Evolutionary conservation across 2,329 filamentous ascomycete genomes (phyloP), one percentile per base, ranked within the genome.

Genomic region (Alternaria triticina): DNA sequence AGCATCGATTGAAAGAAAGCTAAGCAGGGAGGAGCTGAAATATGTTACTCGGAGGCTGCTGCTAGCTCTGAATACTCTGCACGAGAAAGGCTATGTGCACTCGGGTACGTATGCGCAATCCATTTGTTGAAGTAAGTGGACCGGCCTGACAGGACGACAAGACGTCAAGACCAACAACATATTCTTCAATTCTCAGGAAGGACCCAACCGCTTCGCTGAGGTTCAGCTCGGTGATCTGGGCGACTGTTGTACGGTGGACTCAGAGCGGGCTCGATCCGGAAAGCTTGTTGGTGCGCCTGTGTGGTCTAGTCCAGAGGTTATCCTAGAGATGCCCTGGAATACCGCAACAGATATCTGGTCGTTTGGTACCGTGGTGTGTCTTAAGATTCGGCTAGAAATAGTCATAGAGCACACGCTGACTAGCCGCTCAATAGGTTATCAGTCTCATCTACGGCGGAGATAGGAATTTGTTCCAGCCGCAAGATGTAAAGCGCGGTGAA

Each of bases 271-370:
- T n/a, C 68, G 62, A 50, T 69, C 74, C 43, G 66, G 70, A n/a
- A 70, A 72, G 13, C 2, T 63, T 50, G 78, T 82, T 10, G 80
- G 79, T 60, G 71, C 79, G 33, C 66, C 76, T 23, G 77, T 82
- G 36, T 82, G 76, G 65, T 65, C 78, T 60, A 82, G 79, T 56
- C 79, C 79, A 58, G 77, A 82, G 68, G 71, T 76, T 20, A 46
- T 71, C 12, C 27, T 73, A 36, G 66, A 70, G 56, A 10, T 68
- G 51, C 62, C 64, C 51, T 82, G 79, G 78, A 79, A 77, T 47
- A 77, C 74, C 43, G 70, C 80, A 22, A 75, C 77, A 46, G 79
- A 82, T 58, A 81, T 82, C 63, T 82, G 79, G 78, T 82, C 79
- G 46, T 80, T 81, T 62, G 77, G 80, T 44, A 66, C 77, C 50